These are phyloP conservation scores for Nakazawaea wyomingensis DNA, from an alignment of 805 yeast species.

Conservation along the genomic window DNA sequence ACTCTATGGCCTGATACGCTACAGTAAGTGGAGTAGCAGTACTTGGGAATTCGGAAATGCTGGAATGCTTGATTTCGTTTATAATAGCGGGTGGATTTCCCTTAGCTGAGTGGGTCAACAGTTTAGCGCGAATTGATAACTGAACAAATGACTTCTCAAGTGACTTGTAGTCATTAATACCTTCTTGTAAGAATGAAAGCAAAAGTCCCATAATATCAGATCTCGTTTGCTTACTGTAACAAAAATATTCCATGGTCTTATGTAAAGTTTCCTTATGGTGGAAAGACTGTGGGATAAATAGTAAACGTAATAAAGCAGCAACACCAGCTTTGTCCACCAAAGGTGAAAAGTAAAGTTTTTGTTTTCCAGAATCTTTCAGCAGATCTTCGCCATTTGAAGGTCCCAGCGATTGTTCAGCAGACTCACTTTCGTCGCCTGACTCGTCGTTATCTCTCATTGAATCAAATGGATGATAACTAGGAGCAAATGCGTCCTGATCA, in stretches of 20 bases:
- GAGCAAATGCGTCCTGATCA: constrained; percentile 47
- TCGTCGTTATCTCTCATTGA: constrained; percentile 13
- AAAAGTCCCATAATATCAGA: constrained; percentile 66
- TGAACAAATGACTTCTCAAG: constrained; percentile 59
- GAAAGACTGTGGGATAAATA: constrained; percentile 69
- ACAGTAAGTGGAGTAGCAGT: constrained; percentile 65
- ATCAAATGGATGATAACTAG: constrained; percentile 27
- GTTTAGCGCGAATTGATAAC: constrained; percentile 45
- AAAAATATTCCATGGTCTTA: constrained; percentile 59
- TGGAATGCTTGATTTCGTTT: constrained; percentile 8
- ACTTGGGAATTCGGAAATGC: constrained; percentile 39
- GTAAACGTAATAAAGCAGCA: constrained; percentile 62
- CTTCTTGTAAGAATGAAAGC: constrained; percentile 69
- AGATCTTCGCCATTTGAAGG: constrained; percentile 1
- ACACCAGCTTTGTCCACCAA: constrained; percentile 72
- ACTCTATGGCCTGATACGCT: constrained; percentile 74
- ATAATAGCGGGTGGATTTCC: constrained; percentile 2
- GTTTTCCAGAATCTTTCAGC: constrained; percentile 21
- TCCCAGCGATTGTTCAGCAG: constrained; percentile 8
- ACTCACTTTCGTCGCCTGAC: constrained; percentile 19
- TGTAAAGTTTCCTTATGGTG: constrained; percentile 58
- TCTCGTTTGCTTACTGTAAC: constrained; percentile 74
- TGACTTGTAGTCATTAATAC: constrained; percentile 53
- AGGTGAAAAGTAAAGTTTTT: constrained; percentile 50
- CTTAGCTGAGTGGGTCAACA: constrained; percentile 15